Base-by-base conservation (phyloP, 139 green algal genomes). In the Tetratostichococcus sp. region DNA sequence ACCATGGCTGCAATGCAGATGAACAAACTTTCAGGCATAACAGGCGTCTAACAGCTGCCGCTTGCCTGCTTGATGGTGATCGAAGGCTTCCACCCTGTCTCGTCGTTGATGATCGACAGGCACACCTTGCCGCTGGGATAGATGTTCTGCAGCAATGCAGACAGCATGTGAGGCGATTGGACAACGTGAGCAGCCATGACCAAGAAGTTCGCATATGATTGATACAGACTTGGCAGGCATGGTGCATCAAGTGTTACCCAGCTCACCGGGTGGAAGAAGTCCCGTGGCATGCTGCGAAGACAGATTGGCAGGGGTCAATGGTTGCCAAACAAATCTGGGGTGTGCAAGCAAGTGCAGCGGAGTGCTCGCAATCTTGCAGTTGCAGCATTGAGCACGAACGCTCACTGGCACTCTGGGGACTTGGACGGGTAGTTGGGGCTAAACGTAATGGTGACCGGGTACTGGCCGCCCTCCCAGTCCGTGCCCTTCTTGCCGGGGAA, bases 401-500 rank as follows among this genome's bases (percentile, higher is more conserved):
- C 50, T 62, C 50, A 84, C 30, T 43, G 16, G 34, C n/a, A 70
- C 16, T 1, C 6, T 0, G 88, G 88, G 65, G 88, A 82, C 76
- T 92, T 88, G 23, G 74, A 74, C 3, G 88, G 88, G 69, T 91
- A 93, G 43, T 88, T 80, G 35, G 87, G 76, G 17, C 57, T 75
- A 57, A 91, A 91, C 2, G 76, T 31, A 0, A 93, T 72, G 4
- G 79, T 88, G 17, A 93, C 35, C 4, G 88, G 88, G 70, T 86
- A 93, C 5, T 74, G n/a, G 22, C 88, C 88, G 28, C 84, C 84
- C 50, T 89, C 88, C 88, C 88, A 93, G 30, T 76, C 39, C n/a
- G 83, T 93, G 62, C 79, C 81, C 19, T 84, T 75, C 70, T 89
- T 92, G 14, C 88, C 88, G 1, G 88, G 88, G 6, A 92, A 76